Evolutionary conservation across 805 yeast species (phyloP).

Genomic region (Suhomyces canberraensis): DNA sequence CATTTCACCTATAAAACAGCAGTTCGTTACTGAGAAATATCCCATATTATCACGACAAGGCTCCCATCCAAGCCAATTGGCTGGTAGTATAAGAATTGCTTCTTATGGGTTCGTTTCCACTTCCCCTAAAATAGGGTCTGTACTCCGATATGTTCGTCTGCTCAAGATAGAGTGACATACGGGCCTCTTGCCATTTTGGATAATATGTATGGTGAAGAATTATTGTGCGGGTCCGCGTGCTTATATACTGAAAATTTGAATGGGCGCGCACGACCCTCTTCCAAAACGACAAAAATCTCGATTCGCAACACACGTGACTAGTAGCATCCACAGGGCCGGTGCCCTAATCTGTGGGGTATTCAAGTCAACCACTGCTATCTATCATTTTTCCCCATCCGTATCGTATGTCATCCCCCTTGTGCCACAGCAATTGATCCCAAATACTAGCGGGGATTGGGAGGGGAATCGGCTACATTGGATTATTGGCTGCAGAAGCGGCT

Average conservation of each 20-base stretch:
- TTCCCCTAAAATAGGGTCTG: conserved; percentile 3
- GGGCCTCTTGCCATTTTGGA: conserved; percentile 53
- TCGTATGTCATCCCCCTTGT: too few species aligned
- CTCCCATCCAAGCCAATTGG: conserved; percentile 40
- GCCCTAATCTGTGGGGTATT: conserved; percentile 5
- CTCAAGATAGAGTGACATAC: conserved; percentile 32
- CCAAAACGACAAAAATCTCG: too few species aligned
- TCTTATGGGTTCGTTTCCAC: conserved; percentile 4
- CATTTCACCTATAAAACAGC: too few species aligned
- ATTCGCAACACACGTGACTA: not conserved
- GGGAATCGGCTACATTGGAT: not conserved
- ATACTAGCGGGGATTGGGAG: not conserved
- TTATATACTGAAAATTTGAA: not conserved
- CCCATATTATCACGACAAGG: conserved; percentile 45
- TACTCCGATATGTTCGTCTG: conserved; percentile 18
- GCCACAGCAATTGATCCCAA: not conserved
- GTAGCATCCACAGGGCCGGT: not conserved
- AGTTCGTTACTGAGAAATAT: too few species aligned
- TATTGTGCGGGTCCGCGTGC: not conserved
- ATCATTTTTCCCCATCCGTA: too few species aligned
- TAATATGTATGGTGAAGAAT: conserved; percentile 15
- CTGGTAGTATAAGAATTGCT: conserved; percentile 18
- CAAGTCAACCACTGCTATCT: too few species aligned
- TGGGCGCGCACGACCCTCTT: not conserved
- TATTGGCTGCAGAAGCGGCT: not conserved